Evolutionary conservation across 179 eudicot genomes (phyloP), one percentile per base, ranked within the genome.

Genomic region (Spergularia azorica): DNA sequence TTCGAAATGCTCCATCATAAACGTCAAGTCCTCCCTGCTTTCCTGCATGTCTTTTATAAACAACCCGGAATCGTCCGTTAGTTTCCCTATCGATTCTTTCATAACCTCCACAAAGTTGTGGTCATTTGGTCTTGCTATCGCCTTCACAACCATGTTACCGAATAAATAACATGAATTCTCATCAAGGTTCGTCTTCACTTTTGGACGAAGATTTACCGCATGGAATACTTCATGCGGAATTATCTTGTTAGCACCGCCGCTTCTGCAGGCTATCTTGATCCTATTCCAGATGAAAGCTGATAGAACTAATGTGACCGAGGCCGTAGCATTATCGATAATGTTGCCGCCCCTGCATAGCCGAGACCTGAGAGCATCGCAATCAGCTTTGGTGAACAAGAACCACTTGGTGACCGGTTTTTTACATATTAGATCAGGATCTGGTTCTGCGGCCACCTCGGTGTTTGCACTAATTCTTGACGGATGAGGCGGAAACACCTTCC

Each of bases 231-330:
- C 9, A 9, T 56, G 26, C 3, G 32, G 32, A 2, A 9, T 38
- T 3, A 73, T 18, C 11, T 4, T 6, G 51, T 5, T 3, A n/a
- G 12, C 5, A 58, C 72, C 13, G 52, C 32, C 0, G 50, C 50
- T 46, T 6, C 50, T 5, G 11, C 60, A 3, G 5, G 70, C 54
- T 17, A 39, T 17, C 64, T 60, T 60, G 18, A 81, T 43, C 5
- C 74, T 70, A 41, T 36, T 72, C 66, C 60, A 81, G 3, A 81
- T n/a, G 36, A 81, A 77, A 4, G 77, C 63, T 2, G 70, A 67
- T 14, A 81, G 41, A 2, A 64, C 75, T 17, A 75, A 9, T 46
- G 50, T 46, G 1, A 46, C 6, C 6, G 50, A 46, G 50, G 50
- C 9, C 1, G 50, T 46, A 6, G 50, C 5, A 46, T 6, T 46